Base-by-base conservation (phyloP, 805 yeast genomes). In the Ogataea ganodermae region DNA sequence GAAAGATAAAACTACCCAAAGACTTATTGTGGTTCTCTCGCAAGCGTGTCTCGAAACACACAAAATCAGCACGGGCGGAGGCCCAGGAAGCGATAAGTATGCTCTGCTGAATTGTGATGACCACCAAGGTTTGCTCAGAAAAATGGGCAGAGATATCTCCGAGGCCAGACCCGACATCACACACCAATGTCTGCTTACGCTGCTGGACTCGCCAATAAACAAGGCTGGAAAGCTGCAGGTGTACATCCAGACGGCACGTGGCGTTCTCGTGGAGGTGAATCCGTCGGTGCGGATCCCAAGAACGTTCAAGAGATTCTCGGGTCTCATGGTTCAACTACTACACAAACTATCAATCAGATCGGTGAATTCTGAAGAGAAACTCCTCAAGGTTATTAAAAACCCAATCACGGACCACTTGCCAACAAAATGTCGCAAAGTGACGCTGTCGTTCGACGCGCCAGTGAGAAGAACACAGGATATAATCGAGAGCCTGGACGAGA, bases 161-260 rank as follows among this genome's bases (percentile, higher is more conserved):
- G 99, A 94, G 65, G 98, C 97, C 6, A 83, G 99, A 68, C 99
- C 99, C n/a, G 99, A 94, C 68, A 94, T 94, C 61, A 94, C 99
- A 36, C 99, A 94, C 66, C 99, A 92, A 71, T 94, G 99, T 75
- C 79, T 94, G 35, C 76, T 94, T 68, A 92, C 99, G 3, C 75
- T 94, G 55, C 75, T 94, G 60, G 99, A 94, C 68, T 89, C 97
- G n/a, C 99, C 99, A 35, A 86, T 94, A 61, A 94, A 94, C 73
- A 94, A 94, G 70, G 98, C 97, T 6, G 99, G 99, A 7, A 89
- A 83, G 68, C 77, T 94, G 57, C 99, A 94, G 70, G 99, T 94
- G 12, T 94, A 92, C 69, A 90, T 94, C 49, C 96, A 89, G 59
- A 94, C 99, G 10, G 92, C 97, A 16, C 80, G 92, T 57, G 97